Percentiles rank a stretch among this genome's conserved stretches.
Evolutionary conservation across 202 grass and related monocot genomes (phyloP).

Genomic region (Digitaria exilis): DNA sequence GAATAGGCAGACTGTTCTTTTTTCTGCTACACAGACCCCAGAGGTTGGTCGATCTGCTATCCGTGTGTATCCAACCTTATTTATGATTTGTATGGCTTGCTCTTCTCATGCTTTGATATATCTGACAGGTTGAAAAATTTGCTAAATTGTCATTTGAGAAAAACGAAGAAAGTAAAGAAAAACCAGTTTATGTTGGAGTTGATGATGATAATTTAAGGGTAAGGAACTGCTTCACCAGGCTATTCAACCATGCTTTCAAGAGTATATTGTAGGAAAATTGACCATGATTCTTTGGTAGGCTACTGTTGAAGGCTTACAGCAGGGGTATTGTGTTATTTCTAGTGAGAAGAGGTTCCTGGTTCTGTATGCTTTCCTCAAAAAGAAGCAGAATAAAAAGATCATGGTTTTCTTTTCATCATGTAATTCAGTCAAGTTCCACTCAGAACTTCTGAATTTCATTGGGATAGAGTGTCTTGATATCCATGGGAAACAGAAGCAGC

Average conservation of each 20-base stretch:
- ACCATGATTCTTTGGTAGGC: slow-evolving; percentile 55
- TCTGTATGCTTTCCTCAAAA: slow-evolving; percentile 93
- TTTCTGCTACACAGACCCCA: slow-evolving; percentile 91
- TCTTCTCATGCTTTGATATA: slow-evolving; percentile 13
- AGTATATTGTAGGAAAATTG: slow-evolving; percentile 7
- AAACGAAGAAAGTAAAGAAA: slow-evolving; percentile 76
- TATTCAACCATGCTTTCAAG: background rate
- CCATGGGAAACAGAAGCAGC: slow-evolving; percentile 96
- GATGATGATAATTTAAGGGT: slow-evolving; percentile 90
- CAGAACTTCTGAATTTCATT: slow-evolving; percentile 83
- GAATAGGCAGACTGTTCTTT: slow-evolving; percentile 96
- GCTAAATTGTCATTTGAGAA: slow-evolving; percentile 91
- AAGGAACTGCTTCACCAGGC: slow-evolving; percentile 27
- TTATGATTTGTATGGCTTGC: background rate
- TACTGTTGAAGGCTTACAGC: slow-evolving; percentile 91
- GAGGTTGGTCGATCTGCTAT: slow-evolving; percentile 56
- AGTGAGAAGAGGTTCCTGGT: slow-evolving; percentile 83
- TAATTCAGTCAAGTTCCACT: slow-evolving; percentile 91
- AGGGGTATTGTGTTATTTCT: slow-evolving; percentile 90
- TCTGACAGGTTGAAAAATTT: slow-evolving; percentile 83
- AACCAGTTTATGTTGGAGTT: slow-evolving; percentile 87
- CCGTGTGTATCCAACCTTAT: background rate
- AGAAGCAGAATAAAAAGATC: slow-evolving; percentile 82
- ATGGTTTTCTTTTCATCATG: slow-evolving; percentile 99
- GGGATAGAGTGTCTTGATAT: slow-evolving; percentile 85